phyloP scores from a whole-genome alignment of 2,329 filamentous ascomycete genomes.

The Trichoderma breve region DNA sequence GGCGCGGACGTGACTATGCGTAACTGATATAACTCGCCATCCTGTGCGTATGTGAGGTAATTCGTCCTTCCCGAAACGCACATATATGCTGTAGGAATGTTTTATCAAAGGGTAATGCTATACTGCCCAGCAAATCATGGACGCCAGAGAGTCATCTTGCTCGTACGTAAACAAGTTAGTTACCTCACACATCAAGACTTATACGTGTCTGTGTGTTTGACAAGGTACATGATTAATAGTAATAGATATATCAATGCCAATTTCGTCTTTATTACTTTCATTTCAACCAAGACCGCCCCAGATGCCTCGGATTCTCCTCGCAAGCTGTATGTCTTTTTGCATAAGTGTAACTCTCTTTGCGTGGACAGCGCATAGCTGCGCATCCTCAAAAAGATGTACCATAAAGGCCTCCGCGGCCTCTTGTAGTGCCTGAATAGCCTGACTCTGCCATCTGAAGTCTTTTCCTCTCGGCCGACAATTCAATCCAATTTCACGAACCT shows the following conservation, averaged over 20 bases:
- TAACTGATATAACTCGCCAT: neutral
- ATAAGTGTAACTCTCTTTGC: conserved; percentile 96
- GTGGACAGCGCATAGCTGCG: conserved; percentile 91
- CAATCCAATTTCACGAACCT: conserved; percentile 66
- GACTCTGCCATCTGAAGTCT: conserved; percentile 91
- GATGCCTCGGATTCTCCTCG: conserved; percentile 72
- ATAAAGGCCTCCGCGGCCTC: conserved; percentile 96
- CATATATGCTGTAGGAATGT: neutral
- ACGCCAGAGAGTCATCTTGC: neutral
- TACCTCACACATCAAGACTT: neutral
- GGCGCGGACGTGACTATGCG: neutral
- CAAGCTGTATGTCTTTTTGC: conserved; percentile 97
- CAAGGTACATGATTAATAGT: neutral
- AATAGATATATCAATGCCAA: conserved; percentile 24
- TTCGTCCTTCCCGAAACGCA: neutral
- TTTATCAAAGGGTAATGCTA: neutral
- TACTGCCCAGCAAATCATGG: neutral
- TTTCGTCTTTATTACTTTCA: neutral
- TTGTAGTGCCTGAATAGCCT: conserved; percentile 88
- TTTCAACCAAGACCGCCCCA: conserved; percentile 63
- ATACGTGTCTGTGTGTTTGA: neutral
- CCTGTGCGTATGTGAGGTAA: neutral
- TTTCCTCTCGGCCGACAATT: conserved; percentile 59
- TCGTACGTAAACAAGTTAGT: neutral
- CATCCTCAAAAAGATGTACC: conserved; percentile 83